phyloP scores from a whole-genome alignment of 2,329 filamentous ascomycete genomes.

The Teratosphaeria destructans region DNA sequence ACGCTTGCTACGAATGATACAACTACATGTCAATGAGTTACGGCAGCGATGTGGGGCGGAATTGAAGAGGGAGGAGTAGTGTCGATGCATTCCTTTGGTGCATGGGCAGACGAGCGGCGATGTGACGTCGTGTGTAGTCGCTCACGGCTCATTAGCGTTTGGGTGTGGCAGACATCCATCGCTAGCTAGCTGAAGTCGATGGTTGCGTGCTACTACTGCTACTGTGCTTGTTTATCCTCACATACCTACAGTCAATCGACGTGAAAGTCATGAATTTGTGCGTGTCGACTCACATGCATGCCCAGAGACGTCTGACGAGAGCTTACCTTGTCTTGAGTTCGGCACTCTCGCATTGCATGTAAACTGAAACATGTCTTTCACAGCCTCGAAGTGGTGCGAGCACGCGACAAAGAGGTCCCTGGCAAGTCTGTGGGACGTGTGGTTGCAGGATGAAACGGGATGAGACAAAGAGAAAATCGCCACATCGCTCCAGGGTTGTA shows the following conservation, averaged over 20 bases:
- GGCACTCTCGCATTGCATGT: no score
- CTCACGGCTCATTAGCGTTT: background rate
- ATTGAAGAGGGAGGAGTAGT: background rate
- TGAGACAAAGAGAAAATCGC: background rate
- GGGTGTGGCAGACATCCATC: background rate
- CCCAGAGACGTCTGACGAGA: background rate
- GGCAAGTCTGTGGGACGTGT: background rate
- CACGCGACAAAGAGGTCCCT: background rate
- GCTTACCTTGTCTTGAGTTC: background rate
- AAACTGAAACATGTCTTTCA: background rate
- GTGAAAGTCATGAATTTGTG: background rate
- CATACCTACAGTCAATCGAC: background rate
- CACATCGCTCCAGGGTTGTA: background rate
- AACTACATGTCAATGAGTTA: constrained; percentile 3
- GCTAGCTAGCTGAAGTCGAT: background rate
- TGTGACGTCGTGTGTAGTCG: background rate
- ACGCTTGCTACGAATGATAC: constrained; percentile 2
- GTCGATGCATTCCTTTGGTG: constrained; percentile 8
- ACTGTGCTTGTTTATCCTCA: constrained; percentile 1
- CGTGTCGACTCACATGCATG: background rate
- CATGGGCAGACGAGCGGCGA: background rate
- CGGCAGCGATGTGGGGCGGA: constrained; percentile 4
- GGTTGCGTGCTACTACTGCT: background rate
- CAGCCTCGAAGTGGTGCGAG: background rate
- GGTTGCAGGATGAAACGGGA: background rate